Percentiles rank a stretch among this genome's conserved stretches.
These are phyloP conservation scores for Fonsecaea nubica DNA, from an alignment of 2,329 filamentous ascomycete genomes.

Conservation along the genomic window DNA sequence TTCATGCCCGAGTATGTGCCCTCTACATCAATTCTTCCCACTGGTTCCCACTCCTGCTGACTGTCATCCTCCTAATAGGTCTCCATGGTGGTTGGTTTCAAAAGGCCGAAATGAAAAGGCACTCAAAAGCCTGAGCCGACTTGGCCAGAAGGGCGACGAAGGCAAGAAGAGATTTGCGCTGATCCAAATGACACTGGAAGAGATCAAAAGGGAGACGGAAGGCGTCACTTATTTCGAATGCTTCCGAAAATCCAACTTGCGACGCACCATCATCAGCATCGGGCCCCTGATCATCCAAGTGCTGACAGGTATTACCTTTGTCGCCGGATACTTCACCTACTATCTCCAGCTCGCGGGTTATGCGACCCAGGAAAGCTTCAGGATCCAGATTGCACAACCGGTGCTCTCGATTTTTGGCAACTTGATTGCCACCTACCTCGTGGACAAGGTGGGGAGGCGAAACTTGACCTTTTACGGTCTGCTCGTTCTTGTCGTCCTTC, in stretches of 20 bases:
- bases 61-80: constrained; percentile 28
- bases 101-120: constrained; percentile 46
- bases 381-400: constrained; percentile 50
- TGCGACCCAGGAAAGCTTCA: constrained; percentile 46
- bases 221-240: constrained; percentile 51
- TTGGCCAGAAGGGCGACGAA: constrained; percentile 15
- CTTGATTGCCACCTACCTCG: constrained; percentile 49
- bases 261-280: constrained; percentile 51
- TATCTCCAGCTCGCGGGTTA: constrained; percentile 54
- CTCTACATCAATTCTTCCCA: too few species aligned
- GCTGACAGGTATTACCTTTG: constrained; percentile 48
- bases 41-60: not conserved
- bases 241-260: constrained; percentile 48
- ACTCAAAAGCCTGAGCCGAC: constrained; percentile 41
- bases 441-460: constrained; percentile 49
- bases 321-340: constrained; percentile 51
- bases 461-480: constrained; percentile 48
- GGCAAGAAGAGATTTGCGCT: constrained; percentile 43
- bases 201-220: constrained; percentile 42
- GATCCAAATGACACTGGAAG: constrained; percentile 42
- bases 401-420: constrained; percentile 50
- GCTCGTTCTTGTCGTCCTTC: constrained; percentile 47
- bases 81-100: constrained; percentile 50
- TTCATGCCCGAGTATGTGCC: constrained; percentile 33
- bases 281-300: constrained; percentile 48